phyloP scores from a whole-genome alignment of 2,329 filamentous ascomycete genomes.

The Emergomyces pasteurianus region DNA sequence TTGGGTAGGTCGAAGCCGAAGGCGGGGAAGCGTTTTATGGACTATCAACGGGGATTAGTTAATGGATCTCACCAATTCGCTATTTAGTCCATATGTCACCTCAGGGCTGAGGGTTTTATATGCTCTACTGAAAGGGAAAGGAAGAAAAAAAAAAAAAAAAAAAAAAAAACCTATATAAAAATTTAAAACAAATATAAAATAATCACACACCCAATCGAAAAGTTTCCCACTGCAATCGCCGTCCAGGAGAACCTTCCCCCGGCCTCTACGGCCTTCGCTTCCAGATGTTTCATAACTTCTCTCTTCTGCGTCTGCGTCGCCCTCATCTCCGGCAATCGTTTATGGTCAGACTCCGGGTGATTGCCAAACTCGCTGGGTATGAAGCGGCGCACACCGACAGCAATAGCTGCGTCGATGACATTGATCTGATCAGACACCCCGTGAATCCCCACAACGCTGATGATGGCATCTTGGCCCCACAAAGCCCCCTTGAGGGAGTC shows the following conservation, averaged over 20 bases:
- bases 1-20: constrained; percentile 23
- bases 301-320: constrained; percentile 8
- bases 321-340: neutral
- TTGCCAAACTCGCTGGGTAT: constrained; percentile 5
- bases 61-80: neutral
- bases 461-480: constrained; percentile 12
- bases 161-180: neutral
- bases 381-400: constrained; percentile 2
- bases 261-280: constrained; percentile 8
- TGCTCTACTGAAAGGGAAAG: neutral
- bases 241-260: constrained; percentile 8
- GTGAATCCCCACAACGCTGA: constrained; percentile 8
- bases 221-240: constrained; percentile 6
- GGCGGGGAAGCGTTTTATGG: constrained; percentile 13
- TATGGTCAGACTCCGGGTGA: neutral
- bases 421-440: constrained; percentile 1
- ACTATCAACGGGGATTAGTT: neutral
- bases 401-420: constrained; percentile 2
- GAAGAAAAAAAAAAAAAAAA: neutral
- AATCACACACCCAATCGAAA: constrained; percentile 8
- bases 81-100: neutral
- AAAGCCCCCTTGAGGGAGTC: constrained; percentile 12
- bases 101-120: neutral
- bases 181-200: neutral
- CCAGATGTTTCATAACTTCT: constrained; percentile 7